Evolutionary conservation across 768 basidiomycete genomes (phyloP).

Genomic region (Mycena kentingensis): DNA sequence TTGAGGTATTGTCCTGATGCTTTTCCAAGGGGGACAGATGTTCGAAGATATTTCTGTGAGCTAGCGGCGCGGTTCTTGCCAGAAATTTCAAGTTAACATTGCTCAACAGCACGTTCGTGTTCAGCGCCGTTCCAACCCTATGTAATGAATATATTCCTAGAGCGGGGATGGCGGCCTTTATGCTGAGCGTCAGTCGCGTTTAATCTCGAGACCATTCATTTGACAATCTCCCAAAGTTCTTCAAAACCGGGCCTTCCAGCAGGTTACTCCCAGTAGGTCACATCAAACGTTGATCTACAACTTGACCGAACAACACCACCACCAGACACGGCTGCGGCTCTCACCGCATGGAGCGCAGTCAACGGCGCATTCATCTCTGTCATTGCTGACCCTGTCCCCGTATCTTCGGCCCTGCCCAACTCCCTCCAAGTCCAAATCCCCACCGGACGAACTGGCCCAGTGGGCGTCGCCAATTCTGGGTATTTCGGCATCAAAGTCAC

Average conservation of each 20-base stretch:
- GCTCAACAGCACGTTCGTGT: too few relatives aligned
- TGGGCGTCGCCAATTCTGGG: conserved; percentile 61
- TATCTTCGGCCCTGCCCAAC: conserved; percentile 64
- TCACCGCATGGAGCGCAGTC: conserved; percentile 53
- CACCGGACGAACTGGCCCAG: conserved; percentile 37
- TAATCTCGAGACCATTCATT: too few relatives aligned
- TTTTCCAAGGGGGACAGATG: conserved; percentile 35
- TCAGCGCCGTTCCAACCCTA: too few relatives aligned
- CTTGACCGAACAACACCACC: not conserved
- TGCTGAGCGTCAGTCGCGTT: not conserved
- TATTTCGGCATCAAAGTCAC: conserved; percentile 63
- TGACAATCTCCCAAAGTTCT: too few relatives aligned
- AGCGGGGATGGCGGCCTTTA: not conserved
- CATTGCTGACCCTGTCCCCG: conserved; percentile 50
- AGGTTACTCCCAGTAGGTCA: conserved; percentile 54
- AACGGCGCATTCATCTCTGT: conserved; percentile 53
- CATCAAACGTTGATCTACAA: not conserved
- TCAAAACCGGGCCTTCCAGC: conserved; percentile 70
- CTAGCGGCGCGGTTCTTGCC: not conserved
- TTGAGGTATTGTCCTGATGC: not conserved
- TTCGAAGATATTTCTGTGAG: conserved; percentile 25
- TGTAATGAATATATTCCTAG: not conserved
- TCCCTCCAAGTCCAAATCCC: conserved; percentile 55
- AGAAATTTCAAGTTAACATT: not conserved
- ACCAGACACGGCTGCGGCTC: conserved; percentile 49